Percentiles rank a stretch among this genome's conserved stretches.
phyloP scores from a whole-genome alignment of 2,329 filamentous ascomycete genomes.

The Venturia oleaginea region DNA sequence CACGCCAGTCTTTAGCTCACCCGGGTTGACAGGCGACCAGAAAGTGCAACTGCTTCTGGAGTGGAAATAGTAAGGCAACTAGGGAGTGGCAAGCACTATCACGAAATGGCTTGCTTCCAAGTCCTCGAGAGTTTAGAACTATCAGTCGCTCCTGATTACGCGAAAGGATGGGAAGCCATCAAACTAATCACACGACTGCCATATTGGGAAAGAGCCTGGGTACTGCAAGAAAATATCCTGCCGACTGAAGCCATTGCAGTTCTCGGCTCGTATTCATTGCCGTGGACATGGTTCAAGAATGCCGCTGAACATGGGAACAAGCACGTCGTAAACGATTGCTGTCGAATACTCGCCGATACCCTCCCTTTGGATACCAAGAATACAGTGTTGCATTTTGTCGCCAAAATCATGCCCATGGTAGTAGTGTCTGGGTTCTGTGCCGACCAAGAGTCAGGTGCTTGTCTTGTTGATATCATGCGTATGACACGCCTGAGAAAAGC shows the following conservation, averaged over 20 bases:
- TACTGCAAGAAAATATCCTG: neutral
- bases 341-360: neutral
- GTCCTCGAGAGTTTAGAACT: neutral
- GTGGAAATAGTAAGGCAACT: neutral
- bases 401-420: neutral
- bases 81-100: neutral
- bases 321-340: too few species aligned
- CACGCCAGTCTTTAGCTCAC: too few species aligned
- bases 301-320: neutral
- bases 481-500: neutral
- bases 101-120: neutral
- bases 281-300: neutral
- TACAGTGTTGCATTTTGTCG: neutral
- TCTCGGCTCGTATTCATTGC: neutral
- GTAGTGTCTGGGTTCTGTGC: neutral
- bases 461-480: neutral
- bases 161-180: neutral
- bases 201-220: neutral
- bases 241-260: neutral
- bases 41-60: neutral
- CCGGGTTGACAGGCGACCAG: neutral
- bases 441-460: neutral
- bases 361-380: neutral
- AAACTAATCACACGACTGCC: neutral
- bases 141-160: neutral